Evolutionary conservation across 2,329 filamentous ascomycete genomes (phyloP).

Genomic region (Botrytis hyacinthi): DNA sequence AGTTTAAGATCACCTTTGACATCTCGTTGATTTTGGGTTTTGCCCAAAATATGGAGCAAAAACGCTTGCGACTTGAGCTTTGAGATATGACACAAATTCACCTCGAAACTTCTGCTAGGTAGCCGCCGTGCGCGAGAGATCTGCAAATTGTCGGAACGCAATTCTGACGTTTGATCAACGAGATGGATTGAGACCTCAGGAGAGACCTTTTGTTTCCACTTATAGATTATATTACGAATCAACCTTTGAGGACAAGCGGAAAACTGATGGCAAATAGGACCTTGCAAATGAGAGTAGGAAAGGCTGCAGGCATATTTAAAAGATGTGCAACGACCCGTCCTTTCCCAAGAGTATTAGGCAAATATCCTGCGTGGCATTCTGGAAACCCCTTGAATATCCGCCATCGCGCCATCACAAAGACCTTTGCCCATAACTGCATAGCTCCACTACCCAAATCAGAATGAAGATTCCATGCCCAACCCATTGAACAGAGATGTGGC

Average conservation of each 20-base stretch:
- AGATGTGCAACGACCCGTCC: background rate
- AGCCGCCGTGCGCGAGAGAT: background rate
- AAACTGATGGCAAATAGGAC: background rate
- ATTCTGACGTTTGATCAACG: background rate
- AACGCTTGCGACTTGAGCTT: background rate
- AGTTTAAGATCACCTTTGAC: background rate
- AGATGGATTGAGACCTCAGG: background rate
- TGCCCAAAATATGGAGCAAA: background rate
- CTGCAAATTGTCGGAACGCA: background rate
- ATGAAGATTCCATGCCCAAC: background rate
- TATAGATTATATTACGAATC: too few relatives aligned
- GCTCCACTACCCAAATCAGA: background rate
- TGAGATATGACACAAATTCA: background rate
- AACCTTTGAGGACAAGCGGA: background rate
- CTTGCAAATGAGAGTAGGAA: background rate
- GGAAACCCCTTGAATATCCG: background rate
- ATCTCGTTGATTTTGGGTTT: background rate
- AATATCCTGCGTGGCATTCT: background rate
- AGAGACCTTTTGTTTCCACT: background rate
- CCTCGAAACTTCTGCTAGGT: background rate
- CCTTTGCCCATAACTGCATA: background rate
- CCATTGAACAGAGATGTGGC: background rate
- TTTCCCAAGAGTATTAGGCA: background rate
- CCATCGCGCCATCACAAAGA: background rate
- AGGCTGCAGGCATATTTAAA: background rate